Base-by-base conservation (phyloP, 2,329 filamentous ascomycete species). In the Trichoderma arundinaceum region DNA sequence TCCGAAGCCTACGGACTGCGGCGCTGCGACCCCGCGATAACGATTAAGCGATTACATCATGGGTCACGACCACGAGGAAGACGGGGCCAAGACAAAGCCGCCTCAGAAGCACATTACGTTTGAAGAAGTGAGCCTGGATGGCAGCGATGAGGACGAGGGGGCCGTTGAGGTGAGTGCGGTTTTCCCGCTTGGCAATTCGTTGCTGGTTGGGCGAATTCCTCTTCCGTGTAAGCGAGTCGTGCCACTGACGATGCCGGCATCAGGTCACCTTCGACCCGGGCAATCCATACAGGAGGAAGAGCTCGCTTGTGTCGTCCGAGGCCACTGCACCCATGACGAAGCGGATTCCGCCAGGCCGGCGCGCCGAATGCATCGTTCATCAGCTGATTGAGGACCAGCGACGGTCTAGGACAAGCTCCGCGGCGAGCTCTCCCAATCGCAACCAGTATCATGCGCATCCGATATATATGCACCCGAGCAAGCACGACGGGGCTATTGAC, bases 251-350 rank as follows among this genome's bases (percentile, higher is more conserved):
- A 44, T 7, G 1, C 8, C 19, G 38, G 35, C 4, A 32, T 22
- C 32, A 87, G 86, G 87, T 90, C 57, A 82, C 86, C 22, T 90
- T 90, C 71, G 87, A 90, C 68, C 77, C 84, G 1, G 77, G 82
- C 44, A 88, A 85, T 69, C 81, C 83, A 0, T 87, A 89, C 71
- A 84, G 88, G 22, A 84, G 88, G 66, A 90, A 90, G 77, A 89
- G 86, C 72, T 90, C 88, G 12, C 80, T 90, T 56, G 84, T 89
- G 12, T 74, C 81, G 4, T 78, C 79, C 56, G 86, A 89, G 35
- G 72, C 78, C 2, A 71, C 77, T 15, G 68, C 72, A 7, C 79
- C 80, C 5, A 69, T 78, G 41, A 71, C 67, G 54, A 68, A 64
- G 41, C 68, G 41, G 61, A 69, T 66, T 33, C 68, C 49, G 6